Percentiles rank a stretch among this genome's conserved stretches.
phyloP scores from a whole-genome alignment of 2,329 filamentous ascomycete species.

The Aquanectria penicillioides region DNA sequence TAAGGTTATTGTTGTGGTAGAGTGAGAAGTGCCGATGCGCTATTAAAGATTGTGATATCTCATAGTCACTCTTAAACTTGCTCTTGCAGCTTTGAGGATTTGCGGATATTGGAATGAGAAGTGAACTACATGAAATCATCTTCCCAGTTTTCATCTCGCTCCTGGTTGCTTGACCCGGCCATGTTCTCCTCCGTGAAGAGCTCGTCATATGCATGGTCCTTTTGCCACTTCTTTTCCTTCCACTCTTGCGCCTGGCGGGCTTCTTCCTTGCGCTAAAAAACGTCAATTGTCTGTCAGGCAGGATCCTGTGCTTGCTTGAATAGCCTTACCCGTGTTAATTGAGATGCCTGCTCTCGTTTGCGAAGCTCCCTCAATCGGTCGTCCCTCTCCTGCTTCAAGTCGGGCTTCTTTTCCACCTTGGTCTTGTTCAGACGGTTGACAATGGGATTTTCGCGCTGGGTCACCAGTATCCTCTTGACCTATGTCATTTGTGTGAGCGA shows the following conservation, averaged over 20 bases:
- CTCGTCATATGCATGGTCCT: conserved; percentile 98
- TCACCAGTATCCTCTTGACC: conserved; percentile 84
- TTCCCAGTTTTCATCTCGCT: conserved; percentile 79
- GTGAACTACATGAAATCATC: conserved; percentile 88
- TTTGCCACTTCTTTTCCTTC: conserved; percentile 90
- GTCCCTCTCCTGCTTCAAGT: conserved; percentile 84
- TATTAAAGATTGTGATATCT: background rate
- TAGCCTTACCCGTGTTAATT: conserved; percentile 68
- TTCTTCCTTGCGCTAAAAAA: conserved; percentile 77
- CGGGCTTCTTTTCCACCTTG: conserved; percentile 85
- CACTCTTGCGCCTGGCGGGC: conserved; percentile 78
- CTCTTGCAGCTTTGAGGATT: background rate
- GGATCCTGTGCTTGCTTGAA: no score
- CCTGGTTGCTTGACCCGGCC: conserved; percentile 83
- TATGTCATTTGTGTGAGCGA: conserved; percentile 40
- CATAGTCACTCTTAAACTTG: background rate
- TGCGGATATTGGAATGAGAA: background rate
- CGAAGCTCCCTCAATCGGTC: conserved; percentile 77
- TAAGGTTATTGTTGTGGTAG: background rate
- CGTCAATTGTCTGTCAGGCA: no score
- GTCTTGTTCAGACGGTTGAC: conserved; percentile 99
- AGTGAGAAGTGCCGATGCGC: background rate
- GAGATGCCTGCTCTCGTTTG: conserved; percentile 73
- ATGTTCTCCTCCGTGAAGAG: conserved; percentile 86
- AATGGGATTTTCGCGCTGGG: conserved; percentile 85